Conservation (phyloP, 352 stramenopile species). For the Globisporangium parvum region DNA sequence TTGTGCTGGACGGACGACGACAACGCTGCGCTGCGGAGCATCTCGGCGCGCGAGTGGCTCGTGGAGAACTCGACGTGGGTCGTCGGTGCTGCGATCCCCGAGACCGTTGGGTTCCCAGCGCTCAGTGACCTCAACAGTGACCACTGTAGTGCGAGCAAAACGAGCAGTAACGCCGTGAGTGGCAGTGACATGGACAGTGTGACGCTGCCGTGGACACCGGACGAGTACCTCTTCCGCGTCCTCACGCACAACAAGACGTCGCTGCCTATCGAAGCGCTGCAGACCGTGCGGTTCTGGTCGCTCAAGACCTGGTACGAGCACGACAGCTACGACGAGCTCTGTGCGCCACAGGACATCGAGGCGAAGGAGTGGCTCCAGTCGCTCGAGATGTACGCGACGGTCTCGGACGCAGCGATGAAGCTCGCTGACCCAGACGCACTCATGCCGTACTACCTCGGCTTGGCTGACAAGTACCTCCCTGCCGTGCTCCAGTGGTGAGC, state of each 20-base stretch:
- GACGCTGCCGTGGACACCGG: conserved; percentile 62
- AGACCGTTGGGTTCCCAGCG: conserved; percentile 47
- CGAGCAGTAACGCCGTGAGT: neutral
- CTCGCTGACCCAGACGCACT: conserved; percentile 25
- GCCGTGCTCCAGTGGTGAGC: conserved; percentile 65
- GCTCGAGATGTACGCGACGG: conserved; percentile 26
- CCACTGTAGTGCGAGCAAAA: conserved; percentile 20
- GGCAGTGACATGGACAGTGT: conserved; percentile 31
- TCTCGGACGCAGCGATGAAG: conserved; percentile 37
- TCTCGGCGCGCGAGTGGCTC: conserved; percentile 74
- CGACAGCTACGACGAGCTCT: conserved; percentile 46
- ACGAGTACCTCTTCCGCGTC: conserved; percentile 72
- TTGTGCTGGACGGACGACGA: conserved; percentile 72
- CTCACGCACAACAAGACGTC: conserved; percentile 57
- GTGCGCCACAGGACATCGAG: conserved; percentile 36
- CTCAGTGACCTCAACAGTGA: conserved; percentile 66
- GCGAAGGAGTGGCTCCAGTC: conserved; percentile 66
- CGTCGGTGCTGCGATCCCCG: conserved; percentile 47
- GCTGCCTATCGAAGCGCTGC: conserved; percentile 56
- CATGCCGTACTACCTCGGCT: conserved; percentile 60
- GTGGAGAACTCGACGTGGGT: conserved; percentile 57
- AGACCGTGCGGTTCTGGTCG: conserved; percentile 67
- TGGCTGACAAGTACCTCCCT: conserved; percentile 72
- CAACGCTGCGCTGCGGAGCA: conserved; percentile 50
- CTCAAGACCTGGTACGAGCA: conserved; percentile 62